Evolutionary conservation across 306 rosid species (phyloP), one percentile per base, ranked within the genome.

Genomic region (Trifolium pratense): DNA sequence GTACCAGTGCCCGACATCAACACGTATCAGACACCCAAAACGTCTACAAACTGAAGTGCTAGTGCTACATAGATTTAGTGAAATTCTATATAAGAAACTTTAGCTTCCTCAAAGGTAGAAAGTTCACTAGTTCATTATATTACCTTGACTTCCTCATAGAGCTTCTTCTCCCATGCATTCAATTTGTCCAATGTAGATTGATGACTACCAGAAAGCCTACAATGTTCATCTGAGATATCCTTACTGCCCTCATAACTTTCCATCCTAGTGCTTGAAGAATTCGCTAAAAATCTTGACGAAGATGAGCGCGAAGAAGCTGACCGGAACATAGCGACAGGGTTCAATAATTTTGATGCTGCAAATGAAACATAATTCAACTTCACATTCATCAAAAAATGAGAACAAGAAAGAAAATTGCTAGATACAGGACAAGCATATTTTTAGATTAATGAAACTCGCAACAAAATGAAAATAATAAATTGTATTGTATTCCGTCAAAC

Each of bases 141-240:
- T 86, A 94, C 97, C 97, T 68, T 87, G 46, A 94, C 99, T 86
- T 94, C 97, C 51, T 94, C 88, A 1, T 87, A 94, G 49, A 94
- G 93, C 75, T 94, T 94, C 86, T 91, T 94, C 81, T 90, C 99
- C 97, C 97, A 94, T 14, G 91, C 92, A 78, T 88, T 91, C 74
- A 94, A 79, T 69, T 88, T 88, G 78, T 94, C 92, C 82, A 94
- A 68, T 20, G 97, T 94, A 25, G 93, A 86, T 34, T 90, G 97
- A 80, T 94, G 99, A 82, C 95, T 78, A 39, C 82, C 88, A 25
- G 90, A 83, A 78, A 83, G 73, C 77, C 76, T 68, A 78, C 85
- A 81, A 29, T 82, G 48, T 52, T 89, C 97, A 58, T 87, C 91
- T 1, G 86, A 68, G 68, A 84, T 21, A 75, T 92, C 92, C 62